phyloP scores from a whole-genome alignment of 2,329 filamentous ascomycete species.

The Aspergillus ochraceoroseus region DNA sequence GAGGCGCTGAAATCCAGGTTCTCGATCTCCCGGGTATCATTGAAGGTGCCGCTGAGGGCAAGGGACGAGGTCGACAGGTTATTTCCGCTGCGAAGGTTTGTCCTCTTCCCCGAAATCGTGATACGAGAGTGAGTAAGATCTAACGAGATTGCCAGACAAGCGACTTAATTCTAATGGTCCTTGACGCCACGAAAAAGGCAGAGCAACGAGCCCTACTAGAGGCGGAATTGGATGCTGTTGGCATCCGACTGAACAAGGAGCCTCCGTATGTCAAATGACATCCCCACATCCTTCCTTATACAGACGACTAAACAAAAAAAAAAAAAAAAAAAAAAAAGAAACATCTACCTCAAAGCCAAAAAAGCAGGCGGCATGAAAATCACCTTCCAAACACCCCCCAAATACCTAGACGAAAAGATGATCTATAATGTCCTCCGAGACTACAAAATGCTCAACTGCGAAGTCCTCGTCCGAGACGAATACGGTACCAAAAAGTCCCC shows the following conservation, averaged over 20 bases:
- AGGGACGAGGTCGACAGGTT: conserved; percentile 90
- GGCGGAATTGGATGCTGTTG: conserved; percentile 88
- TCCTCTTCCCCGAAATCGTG: not conserved
- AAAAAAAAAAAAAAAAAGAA: conserved; percentile 49
- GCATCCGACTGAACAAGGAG: conserved; percentile 85
- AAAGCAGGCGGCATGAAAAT: conserved; percentile 99
- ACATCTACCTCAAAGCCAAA: conserved; percentile 95
- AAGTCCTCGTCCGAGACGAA: conserved; percentile 92
- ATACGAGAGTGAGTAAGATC: not conserved
- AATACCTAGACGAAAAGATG: conserved; percentile 94
- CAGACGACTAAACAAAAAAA: too few species aligned
- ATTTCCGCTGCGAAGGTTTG: conserved; percentile 84
- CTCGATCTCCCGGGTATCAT: conserved; percentile 98
- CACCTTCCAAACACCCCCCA: conserved; percentile 84
- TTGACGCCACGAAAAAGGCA: conserved; percentile 93
- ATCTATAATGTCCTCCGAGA: conserved; percentile 94
- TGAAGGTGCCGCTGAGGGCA: conserved; percentile 91
- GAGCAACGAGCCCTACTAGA: conserved; percentile 88
- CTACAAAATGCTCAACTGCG: conserved; percentile 98
- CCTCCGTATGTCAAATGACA: too few species aligned
- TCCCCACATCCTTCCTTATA: too few species aligned
- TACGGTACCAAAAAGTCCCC: too few species aligned
- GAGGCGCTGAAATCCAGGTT: conserved; percentile 95
- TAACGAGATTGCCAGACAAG: conserved; percentile 57
- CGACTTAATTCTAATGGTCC: conserved; percentile 91